phyloP scores from a whole-genome alignment of 176 grass and related monocot species.

The Cenchrus purpureus region DNA sequence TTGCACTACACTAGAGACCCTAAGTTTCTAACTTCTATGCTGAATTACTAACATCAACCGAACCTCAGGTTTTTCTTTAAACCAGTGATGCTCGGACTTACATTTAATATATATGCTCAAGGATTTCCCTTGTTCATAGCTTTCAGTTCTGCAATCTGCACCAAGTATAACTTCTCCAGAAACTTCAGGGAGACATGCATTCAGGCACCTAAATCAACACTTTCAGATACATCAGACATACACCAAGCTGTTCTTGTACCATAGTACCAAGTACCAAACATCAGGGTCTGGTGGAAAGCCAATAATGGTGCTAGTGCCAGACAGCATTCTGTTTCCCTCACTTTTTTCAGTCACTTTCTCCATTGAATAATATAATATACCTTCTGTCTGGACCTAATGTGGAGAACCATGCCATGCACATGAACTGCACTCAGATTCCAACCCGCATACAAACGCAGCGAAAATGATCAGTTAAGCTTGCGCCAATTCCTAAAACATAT shows the following conservation, averaged over 20 bases:
- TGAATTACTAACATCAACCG: constrained; percentile 5
- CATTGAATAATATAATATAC: constrained; percentile 25
- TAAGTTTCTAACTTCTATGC: constrained; percentile 5
- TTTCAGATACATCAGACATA: constrained; percentile 15
- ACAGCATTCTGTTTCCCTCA: constrained; percentile 18
- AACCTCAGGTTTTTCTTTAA: background rate
- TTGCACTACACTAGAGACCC: background rate
- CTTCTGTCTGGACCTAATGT: constrained; percentile 33
- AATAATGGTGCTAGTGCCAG: constrained; percentile 2
- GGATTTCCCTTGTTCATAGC: background rate
- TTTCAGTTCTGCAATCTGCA: background rate
- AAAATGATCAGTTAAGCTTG: constrained; percentile 35
- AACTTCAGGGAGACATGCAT: background rate
- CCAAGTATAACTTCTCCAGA: background rate
- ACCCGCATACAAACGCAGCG: background rate
- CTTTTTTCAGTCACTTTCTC: constrained; percentile 18
- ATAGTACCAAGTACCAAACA: background rate
- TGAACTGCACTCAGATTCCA: constrained; percentile 21
- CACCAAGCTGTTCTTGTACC: constrained; percentile 23
- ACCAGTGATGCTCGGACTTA: background rate
- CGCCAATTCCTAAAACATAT: constrained; percentile 18
- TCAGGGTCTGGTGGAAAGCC: constrained; percentile 18
- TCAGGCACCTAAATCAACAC: background rate
- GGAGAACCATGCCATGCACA: constrained; percentile 38
- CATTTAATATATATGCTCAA: background rate